Percentiles rank a stretch among this genome's conserved stretches.
These are phyloP conservation scores for Ehretia macrophylla DNA, from an alignment of 257 asterid genomes.

Conservation along the genomic window DNA sequence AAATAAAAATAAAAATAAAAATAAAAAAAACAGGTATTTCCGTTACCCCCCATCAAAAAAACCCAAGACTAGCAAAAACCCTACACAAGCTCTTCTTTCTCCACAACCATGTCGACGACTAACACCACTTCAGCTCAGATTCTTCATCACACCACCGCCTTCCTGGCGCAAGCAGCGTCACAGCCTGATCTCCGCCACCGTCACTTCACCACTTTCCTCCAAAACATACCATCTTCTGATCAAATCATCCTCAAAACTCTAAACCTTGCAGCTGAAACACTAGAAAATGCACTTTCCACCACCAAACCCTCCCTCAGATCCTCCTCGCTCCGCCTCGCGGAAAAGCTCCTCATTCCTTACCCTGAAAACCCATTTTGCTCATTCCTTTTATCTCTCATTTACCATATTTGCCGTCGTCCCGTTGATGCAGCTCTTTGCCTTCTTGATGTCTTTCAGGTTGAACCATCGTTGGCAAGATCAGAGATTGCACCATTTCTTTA, in stretches of 20 bases:
- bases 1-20: too few species aligned
- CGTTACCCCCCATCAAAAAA: conserved; percentile 6
- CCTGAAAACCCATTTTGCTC: conserved; percentile 37
- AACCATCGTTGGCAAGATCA: conserved; percentile 44
- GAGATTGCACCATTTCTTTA: conserved; percentile 61
- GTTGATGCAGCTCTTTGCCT: conserved; percentile 43
- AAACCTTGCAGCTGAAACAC: conserved; percentile 43
- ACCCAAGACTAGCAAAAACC: too few species aligned
- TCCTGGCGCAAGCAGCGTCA: conserved; percentile 37
- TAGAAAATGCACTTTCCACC: conserved; percentile 55
- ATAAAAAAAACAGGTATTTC: neutral
- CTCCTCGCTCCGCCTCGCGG: conserved; percentile 59
- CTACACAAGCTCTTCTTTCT: too few species aligned
- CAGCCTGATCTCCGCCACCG: conserved; percentile 48
- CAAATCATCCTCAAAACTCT: conserved; percentile 36
- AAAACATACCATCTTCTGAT: conserved; percentile 22
- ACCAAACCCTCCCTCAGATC: conserved; percentile 33
- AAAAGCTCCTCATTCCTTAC: conserved; percentile 47
- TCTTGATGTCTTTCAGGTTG: conserved; percentile 35
- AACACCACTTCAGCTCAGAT: conserved; percentile 32
- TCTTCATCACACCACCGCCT: conserved; percentile 48
- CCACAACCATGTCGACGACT: conserved; percentile 39
- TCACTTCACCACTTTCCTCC: conserved; percentile 41
- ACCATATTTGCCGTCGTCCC: conserved; percentile 33
- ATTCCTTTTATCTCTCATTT: conserved; percentile 46